These are phyloP conservation scores for Penicillium sp. DNA, from an alignment of 2,329 filamentous ascomycete species.

Conservation along the genomic window DNA sequence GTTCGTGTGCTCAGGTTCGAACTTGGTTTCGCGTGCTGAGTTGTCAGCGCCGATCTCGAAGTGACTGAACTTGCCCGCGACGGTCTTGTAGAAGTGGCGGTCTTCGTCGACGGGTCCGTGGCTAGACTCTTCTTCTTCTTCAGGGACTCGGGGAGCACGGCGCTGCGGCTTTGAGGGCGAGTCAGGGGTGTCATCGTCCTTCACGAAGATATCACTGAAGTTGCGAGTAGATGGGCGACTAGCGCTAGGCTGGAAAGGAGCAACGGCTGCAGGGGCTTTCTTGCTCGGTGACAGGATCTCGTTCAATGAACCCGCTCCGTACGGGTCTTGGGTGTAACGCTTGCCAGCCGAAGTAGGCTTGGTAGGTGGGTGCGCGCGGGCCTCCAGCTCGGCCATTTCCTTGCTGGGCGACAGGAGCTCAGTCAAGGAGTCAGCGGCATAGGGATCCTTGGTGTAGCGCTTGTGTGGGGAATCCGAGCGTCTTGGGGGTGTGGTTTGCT, in stretches of 20 bases:
- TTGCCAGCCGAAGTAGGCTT: constrained; percentile 31
- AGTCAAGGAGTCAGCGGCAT: constrained; percentile 63
- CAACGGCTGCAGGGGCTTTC: constrained; percentile 53
- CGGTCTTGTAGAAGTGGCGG: constrained; percentile 55
- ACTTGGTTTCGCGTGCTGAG: constrained; percentile 29
- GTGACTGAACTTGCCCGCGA: constrained; percentile 80
- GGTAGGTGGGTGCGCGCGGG: constrained; percentile 8
- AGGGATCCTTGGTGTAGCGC: constrained; percentile 46
- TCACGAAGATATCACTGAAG: constrained; percentile 69
- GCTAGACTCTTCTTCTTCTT: background rate
- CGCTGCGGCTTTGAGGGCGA: constrained; percentile 31
- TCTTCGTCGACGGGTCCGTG: constrained; percentile 31
- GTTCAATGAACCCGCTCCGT: constrained; percentile 61
- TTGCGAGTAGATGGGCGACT: constrained; percentile 70
- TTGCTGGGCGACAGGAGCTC: constrained; percentile 65
- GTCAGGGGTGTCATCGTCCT: constrained; percentile 40
- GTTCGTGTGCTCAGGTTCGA: constrained; percentile 29
- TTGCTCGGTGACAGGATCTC: constrained; percentile 64
- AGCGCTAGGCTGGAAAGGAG: constrained; percentile 63
- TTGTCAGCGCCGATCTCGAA: constrained; percentile 40
- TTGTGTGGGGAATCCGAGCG: constrained; percentile 40
- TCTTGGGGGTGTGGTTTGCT: constrained; percentile 15
- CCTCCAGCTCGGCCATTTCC: constrained; percentile 30
- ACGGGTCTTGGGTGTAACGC: constrained; percentile 38
- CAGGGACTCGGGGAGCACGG: background rate